Evolutionary conservation across 1,139 yeast species (phyloP).

Genomic region (Diutina sp.): DNA sequence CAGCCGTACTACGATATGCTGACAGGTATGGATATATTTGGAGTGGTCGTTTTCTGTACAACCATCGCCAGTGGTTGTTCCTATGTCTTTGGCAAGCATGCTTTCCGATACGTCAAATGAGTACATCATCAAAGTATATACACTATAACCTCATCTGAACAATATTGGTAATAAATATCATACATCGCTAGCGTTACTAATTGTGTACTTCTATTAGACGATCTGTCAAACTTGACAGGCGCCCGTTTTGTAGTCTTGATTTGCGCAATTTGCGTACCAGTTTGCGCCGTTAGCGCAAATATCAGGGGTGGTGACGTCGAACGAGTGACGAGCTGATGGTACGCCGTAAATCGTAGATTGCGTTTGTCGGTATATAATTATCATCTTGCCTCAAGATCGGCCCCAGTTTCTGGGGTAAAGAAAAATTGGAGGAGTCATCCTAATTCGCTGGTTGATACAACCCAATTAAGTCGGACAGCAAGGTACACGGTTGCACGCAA

Average conservation of each 20-base stretch:
- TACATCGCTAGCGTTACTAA: not conserved
- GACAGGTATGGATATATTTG: slow-evolving; percentile 8
- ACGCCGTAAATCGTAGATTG: not conserved
- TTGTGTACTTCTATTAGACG: not conserved
- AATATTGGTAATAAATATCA: not conserved
- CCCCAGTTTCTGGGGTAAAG: too few relatives aligned
- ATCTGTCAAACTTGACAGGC: not conserved
- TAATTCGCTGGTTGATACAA: too few relatives aligned
- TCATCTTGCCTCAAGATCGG: too few relatives aligned
- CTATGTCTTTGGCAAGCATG: slow-evolving; percentile 39
- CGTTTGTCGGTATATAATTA: not conserved
- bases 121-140: not conserved
- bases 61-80: slow-evolving; percentile 72
- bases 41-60: slow-evolving; percentile 55
- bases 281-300: not conserved
- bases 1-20: slow-evolving; percentile 6
- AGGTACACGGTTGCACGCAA: not conserved
- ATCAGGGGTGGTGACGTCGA: not conserved
- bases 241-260: not conserved
- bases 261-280: not conserved
- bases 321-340: not conserved
- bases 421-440: too few relatives aligned
- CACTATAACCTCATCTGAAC: not conserved
- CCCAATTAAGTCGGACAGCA: not conserved
- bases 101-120: not conserved